A percentile compares a stretch with the other conserved stretches of the same genome.
Evolutionary conservation across 441 rosid genomes (phyloP).

Genomic region (Bruguiera hainesii): DNA sequence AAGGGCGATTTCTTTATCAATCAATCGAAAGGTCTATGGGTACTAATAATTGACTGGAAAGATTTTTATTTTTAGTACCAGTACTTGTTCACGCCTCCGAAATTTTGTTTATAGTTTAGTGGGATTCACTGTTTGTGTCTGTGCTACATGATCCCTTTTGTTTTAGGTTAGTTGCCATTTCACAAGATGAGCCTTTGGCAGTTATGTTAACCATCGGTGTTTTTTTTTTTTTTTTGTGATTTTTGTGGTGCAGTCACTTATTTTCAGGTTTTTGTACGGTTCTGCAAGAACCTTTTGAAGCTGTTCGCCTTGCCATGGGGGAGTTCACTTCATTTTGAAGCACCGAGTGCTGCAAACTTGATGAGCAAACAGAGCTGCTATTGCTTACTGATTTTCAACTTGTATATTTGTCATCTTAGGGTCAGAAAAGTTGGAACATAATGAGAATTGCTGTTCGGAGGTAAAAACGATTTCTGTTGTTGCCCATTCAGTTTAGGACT

Average conservation of each 20-base stretch:
- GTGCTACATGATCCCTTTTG: neutral
- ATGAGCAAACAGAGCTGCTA: slow-evolving; percentile 22
- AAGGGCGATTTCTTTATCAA: neutral
- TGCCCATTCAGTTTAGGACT: neutral
- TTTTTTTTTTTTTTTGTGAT: neutral
- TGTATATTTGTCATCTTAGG: slow-evolving; percentile 13
- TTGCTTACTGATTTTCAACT: slow-evolving; percentile 19
- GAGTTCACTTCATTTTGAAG: slow-evolving; percentile 16
- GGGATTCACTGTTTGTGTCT: too few species aligned
- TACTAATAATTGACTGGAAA: neutral
- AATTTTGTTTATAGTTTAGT: too few species aligned
- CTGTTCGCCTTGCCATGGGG: slow-evolving; percentile 10
- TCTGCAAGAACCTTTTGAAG: neutral
- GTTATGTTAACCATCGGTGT: neutral
- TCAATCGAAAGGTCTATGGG: neutral
- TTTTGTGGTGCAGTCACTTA: slow-evolving; percentile 11
- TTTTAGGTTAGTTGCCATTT: neutral
- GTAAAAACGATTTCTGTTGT: slow-evolving; percentile 21
- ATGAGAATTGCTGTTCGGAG: slow-evolving; percentile 38
- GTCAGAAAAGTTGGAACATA: slow-evolving; percentile 22
- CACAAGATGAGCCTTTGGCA: neutral
- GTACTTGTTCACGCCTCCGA: neutral
- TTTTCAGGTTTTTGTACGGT: slow-evolving; percentile 7
- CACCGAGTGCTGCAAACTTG: slow-evolving; percentile 19
- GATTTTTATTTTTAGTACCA: neutral